These are phyloP conservation scores for Aquilaria yunnanensis DNA, from an alignment of 345 rosid species.

Conservation along the genomic window DNA sequence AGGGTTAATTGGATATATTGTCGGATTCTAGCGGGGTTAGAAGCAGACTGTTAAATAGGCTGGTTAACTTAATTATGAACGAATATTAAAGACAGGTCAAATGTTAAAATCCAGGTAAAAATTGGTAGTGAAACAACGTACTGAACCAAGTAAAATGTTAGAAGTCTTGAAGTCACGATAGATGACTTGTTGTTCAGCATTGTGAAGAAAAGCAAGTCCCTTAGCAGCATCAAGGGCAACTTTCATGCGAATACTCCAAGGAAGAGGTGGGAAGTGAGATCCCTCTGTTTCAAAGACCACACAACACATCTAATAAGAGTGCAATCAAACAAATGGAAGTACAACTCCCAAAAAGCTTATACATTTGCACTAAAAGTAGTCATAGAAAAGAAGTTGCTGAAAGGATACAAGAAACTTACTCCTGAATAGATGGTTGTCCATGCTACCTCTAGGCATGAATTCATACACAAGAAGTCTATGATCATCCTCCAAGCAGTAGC, in stretches of 20 bases:
- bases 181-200: conserved; percentile 48
- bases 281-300: conserved; percentile 34
- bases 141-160: conserved; percentile 60
- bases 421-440: conserved; percentile 80
- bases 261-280: conserved; percentile 54
- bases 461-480: conserved; percentile 80
- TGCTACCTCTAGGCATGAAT: conserved; percentile 87
- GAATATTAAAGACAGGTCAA: too few species aligned
- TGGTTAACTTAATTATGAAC: too few species aligned
- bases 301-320: too few species aligned
- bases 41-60: too few species aligned
- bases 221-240: conserved; percentile 71
- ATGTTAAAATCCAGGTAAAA: too few species aligned
- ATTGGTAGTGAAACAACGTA: conserved; percentile 1
- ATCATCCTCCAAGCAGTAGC: conserved; percentile 78
- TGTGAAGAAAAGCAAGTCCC: conserved; percentile 71
- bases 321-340: too few species aligned
- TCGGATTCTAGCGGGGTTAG: too few species aligned
- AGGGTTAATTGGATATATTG: background rate
- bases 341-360: too few species aligned
- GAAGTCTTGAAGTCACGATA: conserved; percentile 76
- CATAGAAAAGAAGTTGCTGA: background rate
- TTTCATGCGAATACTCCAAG: conserved; percentile 62
- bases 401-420: conserved; percentile 29
- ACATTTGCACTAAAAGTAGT: conserved; percentile 5